phyloP scores from a whole-genome alignment of 805 yeast genomes.

The Starmerella stellata region DNA sequence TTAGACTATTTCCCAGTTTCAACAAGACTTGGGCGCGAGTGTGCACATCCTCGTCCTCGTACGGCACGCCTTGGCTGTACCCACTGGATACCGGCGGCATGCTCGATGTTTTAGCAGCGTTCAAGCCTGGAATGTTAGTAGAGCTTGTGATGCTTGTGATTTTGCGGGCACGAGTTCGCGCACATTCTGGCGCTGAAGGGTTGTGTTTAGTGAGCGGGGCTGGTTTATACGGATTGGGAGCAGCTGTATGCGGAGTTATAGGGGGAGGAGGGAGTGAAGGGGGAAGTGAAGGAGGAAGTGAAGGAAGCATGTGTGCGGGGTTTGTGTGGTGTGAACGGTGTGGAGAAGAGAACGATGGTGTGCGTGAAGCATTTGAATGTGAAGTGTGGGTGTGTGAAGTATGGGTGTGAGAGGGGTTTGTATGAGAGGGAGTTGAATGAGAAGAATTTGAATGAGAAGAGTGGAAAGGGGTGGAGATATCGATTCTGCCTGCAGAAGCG shows the following conservation, averaged over 20 bases:
- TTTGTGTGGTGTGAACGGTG: too few species aligned
- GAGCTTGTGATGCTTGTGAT: not conserved
- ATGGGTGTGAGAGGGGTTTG: too few species aligned
- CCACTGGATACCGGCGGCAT: not conserved
- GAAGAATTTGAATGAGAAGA: too few species aligned
- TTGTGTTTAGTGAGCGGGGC: not conserved
- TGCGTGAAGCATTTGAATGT: too few species aligned
- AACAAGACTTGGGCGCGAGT: conserved; percentile 8
- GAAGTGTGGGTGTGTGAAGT: too few species aligned
- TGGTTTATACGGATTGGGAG: not conserved
- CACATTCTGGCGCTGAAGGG: not conserved
- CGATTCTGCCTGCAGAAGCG: conserved; percentile 17
- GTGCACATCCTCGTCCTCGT: conserved; percentile 12
- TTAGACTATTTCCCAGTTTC: conserved; percentile 6
- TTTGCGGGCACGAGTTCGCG: not conserved
- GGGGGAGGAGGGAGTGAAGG: too few species aligned
- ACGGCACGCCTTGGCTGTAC: conserved; percentile 2
- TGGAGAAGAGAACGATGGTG: too few species aligned
- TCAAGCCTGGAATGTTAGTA: not conserved
- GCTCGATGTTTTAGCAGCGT: not conserved
- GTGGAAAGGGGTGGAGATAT: too few species aligned
- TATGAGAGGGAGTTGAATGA: too few species aligned
- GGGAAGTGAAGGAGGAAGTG: too few species aligned
- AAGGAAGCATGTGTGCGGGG: too few species aligned
- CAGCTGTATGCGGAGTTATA: not conserved